Percentiles rank a stretch among this genome's conserved stretches.
These are phyloP conservation scores for Coemansia sp. DNA, from an alignment of 192 early-diverging fungal genomes.

Conservation along the genomic window DNA sequence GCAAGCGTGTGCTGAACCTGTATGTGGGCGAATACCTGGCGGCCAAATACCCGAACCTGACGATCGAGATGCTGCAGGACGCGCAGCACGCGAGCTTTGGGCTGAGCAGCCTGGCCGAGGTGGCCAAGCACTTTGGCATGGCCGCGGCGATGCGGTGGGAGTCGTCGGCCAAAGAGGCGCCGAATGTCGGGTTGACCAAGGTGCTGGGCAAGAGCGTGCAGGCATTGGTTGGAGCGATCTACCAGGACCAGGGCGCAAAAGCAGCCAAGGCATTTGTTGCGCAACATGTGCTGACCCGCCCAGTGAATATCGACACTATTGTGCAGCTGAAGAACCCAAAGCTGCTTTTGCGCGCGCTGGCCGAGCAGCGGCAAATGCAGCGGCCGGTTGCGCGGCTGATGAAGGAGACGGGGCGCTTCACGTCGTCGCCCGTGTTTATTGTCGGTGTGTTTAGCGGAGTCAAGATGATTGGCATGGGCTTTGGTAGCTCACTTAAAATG, in stretches of 20 bases:
- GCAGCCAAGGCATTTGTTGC: slow-evolving; percentile 76
- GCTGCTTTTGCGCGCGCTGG: slow-evolving; percentile 60
- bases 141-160: slow-evolving; percentile 74
- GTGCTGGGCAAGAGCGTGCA: slow-evolving; percentile 64
- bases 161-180: slow-evolving; percentile 25
- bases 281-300: slow-evolving; percentile 66
- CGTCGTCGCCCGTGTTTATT: slow-evolving; percentile 83
- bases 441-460: slow-evolving; percentile 88
- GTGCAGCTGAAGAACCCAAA: slow-evolving; percentile 75
- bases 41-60: slow-evolving; percentile 77
- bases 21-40: slow-evolving; percentile 75
- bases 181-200: slow-evolving; percentile 40
- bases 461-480: slow-evolving; percentile 80
- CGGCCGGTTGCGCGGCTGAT: slow-evolving; percentile 76
- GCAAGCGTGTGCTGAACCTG: slow-evolving; percentile 65
- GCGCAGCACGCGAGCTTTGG: slow-evolving; percentile 64
- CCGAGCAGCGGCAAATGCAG: slow-evolving; percentile 56
- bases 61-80: slow-evolving; percentile 61
- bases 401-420: slow-evolving; percentile 85
- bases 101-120: slow-evolving; percentile 59
- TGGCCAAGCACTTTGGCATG: slow-evolving; percentile 78
- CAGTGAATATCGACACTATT: slow-evolving; percentile 59
- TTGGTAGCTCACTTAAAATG: slow-evolving; percentile 76
- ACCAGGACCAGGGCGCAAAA: slow-evolving; percentile 65
- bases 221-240: slow-evolving; percentile 84